Conservation (phyloP, 441 rosid genomes). For the Mallotus japonicus region DNA sequence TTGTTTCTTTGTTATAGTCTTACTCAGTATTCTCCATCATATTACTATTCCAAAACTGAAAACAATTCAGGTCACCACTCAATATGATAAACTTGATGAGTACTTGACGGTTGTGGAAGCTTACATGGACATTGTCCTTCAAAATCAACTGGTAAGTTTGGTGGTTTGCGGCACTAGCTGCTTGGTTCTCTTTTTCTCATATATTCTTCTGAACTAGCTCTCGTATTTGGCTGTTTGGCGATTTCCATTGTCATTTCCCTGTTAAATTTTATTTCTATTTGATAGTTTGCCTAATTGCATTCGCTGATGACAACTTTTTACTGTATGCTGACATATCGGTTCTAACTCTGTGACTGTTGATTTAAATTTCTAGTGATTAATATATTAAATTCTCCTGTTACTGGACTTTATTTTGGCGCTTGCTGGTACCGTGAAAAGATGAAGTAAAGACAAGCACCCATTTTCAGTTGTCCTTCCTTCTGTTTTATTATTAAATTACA, state of each 20-base stretch:
- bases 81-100: slow-evolving; percentile 58
- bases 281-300: not conserved
- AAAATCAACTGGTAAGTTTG: slow-evolving; percentile 65
- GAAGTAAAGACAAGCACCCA: slow-evolving; percentile 3
- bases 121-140: slow-evolving; percentile 74
- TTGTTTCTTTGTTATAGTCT: not conserved
- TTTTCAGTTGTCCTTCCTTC: not conserved
- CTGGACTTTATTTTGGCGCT: not conserved
- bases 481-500: not conserved
- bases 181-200: slow-evolving; percentile 6
- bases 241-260: not conserved
- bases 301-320: slow-evolving; percentile 6
- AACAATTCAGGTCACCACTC: slow-evolving; percentile 50
- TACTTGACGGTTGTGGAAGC: slow-evolving; percentile 79
- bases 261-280: not conserved
- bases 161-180: slow-evolving; percentile 12
- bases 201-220: slow-evolving; percentile 14
- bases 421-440: not conserved
- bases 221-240: slow-evolving; percentile 5
- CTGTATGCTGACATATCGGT: slow-evolving; percentile 9
- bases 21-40: slow-evolving; percentile 18
- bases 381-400: not conserved
- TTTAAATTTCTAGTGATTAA: not conserved
- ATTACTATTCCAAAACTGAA: slow-evolving; percentile 6
- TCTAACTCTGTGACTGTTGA: slow-evolving; percentile 1